Evolutionary conservation across 345 rosid genomes (phyloP).

Genomic region (Sapria himalayana): DNA sequence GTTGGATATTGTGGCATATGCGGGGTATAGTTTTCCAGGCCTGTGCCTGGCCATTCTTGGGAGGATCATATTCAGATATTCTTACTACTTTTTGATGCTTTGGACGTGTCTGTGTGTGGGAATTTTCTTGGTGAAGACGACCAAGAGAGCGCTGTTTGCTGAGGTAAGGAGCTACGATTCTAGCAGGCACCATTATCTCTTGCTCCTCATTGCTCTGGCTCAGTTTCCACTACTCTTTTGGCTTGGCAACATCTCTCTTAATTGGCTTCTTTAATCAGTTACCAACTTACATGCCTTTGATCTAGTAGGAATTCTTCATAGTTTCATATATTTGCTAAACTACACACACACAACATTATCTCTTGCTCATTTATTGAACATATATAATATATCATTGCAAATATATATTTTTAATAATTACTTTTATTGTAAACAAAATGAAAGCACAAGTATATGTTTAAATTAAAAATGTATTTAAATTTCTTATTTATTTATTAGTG

Average conservation of each 20-base stretch:
- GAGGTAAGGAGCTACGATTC: slow-evolving; percentile 77
- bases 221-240: slow-evolving; percentile 75
- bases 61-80: slow-evolving; percentile 42
- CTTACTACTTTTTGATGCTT: slow-evolving; percentile 62
- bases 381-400: too few species aligned
- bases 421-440: too few species aligned
- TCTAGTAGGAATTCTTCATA: too few species aligned
- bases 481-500: too few species aligned
- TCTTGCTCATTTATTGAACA: too few species aligned
- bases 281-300: too few species aligned
- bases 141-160: slow-evolving; percentile 84
- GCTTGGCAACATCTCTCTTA: slow-evolving; percentile 84
- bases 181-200: slow-evolving; percentile 75
- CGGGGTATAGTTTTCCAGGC: slow-evolving; percentile 69
- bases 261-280: slow-evolving; percentile 75
- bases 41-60: slow-evolving; percentile 57
- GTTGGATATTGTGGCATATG: slow-evolving; percentile 74
- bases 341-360: too few species aligned
- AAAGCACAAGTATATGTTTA: too few species aligned
- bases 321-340: too few species aligned
- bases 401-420: too few species aligned
- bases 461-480: too few species aligned
- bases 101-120: slow-evolving; percentile 77
- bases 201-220: slow-evolving; percentile 66
- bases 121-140: slow-evolving; percentile 78